phyloP scores from a whole-genome alignment of 345 rosid genomes.

The Salix purpurea region DNA sequence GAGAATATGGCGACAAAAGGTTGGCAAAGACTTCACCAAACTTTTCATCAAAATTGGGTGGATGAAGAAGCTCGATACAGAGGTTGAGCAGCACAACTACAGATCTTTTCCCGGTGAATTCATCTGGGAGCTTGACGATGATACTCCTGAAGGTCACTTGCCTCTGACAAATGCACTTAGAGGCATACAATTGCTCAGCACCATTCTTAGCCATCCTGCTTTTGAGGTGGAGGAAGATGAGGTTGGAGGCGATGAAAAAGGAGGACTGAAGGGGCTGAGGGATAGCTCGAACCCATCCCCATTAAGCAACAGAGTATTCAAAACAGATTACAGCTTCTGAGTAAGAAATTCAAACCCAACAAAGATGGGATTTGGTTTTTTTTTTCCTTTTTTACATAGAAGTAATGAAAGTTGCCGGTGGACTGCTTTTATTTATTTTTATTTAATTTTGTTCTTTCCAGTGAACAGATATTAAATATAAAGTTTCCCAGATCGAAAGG shows the following conservation, averaged over 20 bases:
- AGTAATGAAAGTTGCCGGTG: background rate
- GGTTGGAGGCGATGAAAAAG: background rate
- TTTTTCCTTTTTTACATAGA: background rate
- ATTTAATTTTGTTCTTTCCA: too few species aligned
- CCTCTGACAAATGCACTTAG: slow-evolving; percentile 91
- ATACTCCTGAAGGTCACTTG: slow-evolving; percentile 79
- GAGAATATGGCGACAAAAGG: slow-evolving; percentile 53
- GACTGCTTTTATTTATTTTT: background rate
- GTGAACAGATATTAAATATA: background rate
- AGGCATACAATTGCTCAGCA: slow-evolving; percentile 68
- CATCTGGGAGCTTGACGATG: slow-evolving; percentile 67
- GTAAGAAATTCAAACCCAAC: background rate
- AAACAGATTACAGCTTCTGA: slow-evolving; percentile 26
- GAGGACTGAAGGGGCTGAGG: slow-evolving; percentile 7
- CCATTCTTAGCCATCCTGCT: slow-evolving; percentile 76
- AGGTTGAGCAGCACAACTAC: slow-evolving; percentile 77
- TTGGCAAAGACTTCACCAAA: slow-evolving; percentile 58
- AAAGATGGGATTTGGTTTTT: background rate
- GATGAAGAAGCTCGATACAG: slow-evolving; percentile 96
- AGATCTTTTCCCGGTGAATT: slow-evolving; percentile 81
- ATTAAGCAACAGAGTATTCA: slow-evolving; percentile 11
- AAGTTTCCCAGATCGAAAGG: too few species aligned
- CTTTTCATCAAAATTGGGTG: slow-evolving; percentile 78
- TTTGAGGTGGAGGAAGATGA: slow-evolving; percentile 36
- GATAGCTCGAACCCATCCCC: background rate